A percentile compares a stretch with the other conserved stretches of the same genome.
phyloP scores from a whole-genome alignment of 192 early-diverging fungal genomes.

The Backusella mclennaniae region DNA sequence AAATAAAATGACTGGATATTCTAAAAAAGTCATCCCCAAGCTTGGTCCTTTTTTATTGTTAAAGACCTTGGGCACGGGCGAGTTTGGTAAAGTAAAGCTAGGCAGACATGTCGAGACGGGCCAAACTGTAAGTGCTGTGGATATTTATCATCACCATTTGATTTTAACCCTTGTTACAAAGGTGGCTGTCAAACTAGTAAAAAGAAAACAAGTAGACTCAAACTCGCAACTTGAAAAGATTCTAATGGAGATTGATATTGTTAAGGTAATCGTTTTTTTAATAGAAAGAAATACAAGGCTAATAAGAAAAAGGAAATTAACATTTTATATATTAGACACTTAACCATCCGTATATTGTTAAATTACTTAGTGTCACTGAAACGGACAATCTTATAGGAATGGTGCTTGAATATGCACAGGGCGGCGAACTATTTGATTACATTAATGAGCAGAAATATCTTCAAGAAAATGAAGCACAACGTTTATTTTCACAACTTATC shows the following conservation, averaged over 20 bases:
- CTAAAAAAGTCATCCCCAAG: constrained; percentile 30
- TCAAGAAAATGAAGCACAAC: constrained; percentile 83
- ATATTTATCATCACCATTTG: too few species aligned
- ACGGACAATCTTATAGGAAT: constrained; percentile 82
- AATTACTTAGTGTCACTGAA: constrained; percentile 78
- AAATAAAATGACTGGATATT: not conserved
- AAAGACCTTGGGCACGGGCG: constrained; percentile 87
- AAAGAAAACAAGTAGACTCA: constrained; percentile 83
- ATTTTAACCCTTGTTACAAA: constrained; percentile 20
- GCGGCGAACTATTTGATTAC: constrained; percentile 95
- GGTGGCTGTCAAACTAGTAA: constrained; percentile 94
- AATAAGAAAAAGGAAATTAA: not conserved
- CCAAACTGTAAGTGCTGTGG: constrained; percentile 4
- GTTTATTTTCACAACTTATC: constrained; percentile 89
- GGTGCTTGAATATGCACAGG: constrained; percentile 79
- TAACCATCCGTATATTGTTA: constrained; percentile 74
- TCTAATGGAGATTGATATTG: constrained; percentile 88
- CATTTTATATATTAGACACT: constrained; percentile 61
- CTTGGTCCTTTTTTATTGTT: constrained; percentile 78
- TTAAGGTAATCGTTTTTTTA: constrained; percentile 66
- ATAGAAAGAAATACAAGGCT: not conserved
- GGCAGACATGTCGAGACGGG: constrained; percentile 62
- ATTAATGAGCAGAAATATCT: constrained; percentile 89
- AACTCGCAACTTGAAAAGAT: constrained; percentile 80
- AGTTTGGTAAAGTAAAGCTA: constrained; percentile 89